A percentile compares a stretch with the other conserved stretches of the same genome.
These are phyloP conservation scores for Lyophyllum decastes DNA, from an alignment of 768 basidiomycete genomes.

Conservation along the genomic window DNA sequence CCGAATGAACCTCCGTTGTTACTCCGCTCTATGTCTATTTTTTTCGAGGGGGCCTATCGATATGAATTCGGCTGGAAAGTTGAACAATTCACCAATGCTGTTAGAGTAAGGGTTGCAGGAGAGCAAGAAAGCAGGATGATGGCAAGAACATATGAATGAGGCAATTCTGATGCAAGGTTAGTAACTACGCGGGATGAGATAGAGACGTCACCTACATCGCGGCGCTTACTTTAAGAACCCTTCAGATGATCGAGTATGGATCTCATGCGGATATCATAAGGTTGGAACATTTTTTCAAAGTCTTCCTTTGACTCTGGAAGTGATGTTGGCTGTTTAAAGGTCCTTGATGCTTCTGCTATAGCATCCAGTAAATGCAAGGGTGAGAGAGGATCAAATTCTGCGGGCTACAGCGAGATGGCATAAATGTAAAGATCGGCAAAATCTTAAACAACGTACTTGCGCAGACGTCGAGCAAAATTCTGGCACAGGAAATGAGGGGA, in stretches of 20 bases:
- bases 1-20: too few species aligned
- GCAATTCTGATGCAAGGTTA: neutral
- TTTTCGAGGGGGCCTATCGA: too few species aligned
- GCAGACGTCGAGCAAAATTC: neutral
- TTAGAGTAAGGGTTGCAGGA: neutral
- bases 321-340: neutral
- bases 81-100: neutral
- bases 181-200: neutral
- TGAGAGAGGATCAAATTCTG: conserved; percentile 10
- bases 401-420: conserved; percentile 7
- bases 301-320: conserved; percentile 8
- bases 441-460: conserved; percentile 6
- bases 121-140: neutral
- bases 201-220: neutral
- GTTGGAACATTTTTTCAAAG: conserved; percentile 20
- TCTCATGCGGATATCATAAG: conserved; percentile 13
- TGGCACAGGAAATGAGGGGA: conserved; percentile 8
- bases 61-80: too few species aligned
- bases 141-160: neutral
- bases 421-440: neutral
- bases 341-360: conserved; percentile 19
- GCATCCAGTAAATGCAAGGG: conserved; percentile 17
- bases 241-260: conserved; percentile 5
- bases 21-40: too few species aligned
- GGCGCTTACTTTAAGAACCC: neutral